Percentiles rank a stretch among this genome's conserved stretches.
phyloP scores from a whole-genome alignment of 371 early-diverging fungal species.

The Apophysomyces ossiformis region DNA sequence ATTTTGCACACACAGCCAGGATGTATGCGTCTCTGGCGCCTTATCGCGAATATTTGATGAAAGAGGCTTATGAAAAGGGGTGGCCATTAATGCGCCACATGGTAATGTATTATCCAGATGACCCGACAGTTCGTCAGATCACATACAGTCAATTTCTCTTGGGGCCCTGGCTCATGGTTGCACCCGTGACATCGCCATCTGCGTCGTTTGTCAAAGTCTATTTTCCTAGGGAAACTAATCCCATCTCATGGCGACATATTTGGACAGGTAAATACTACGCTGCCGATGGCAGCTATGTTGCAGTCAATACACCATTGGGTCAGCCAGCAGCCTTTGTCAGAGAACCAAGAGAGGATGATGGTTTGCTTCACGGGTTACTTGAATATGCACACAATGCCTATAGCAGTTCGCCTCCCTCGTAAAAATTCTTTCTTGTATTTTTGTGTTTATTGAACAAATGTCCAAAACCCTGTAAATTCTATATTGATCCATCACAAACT shows the following conservation, averaged over 20 bases:
- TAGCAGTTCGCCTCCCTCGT: not conserved
- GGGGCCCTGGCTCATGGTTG: slow-evolving; percentile 41
- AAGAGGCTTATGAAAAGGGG: slow-evolving; percentile 52
- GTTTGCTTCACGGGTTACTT: slow-evolving; percentile 37
- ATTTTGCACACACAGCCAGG: slow-evolving; percentile 45
- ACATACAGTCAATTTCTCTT: slow-evolving; percentile 45
- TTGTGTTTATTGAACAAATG: not conserved
- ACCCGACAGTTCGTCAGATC: slow-evolving; percentile 34
- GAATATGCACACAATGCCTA: slow-evolving; percentile 31
- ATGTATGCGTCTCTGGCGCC: slow-evolving; percentile 40
- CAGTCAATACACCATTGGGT: slow-evolving; percentile 48
- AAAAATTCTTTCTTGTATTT: not conserved
- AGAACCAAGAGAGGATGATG: slow-evolving; percentile 49
- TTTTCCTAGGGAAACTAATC: slow-evolving; percentile 35
- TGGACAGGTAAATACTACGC: slow-evolving; percentile 51
- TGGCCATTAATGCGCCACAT: slow-evolving; percentile 58
- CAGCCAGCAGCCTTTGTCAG: slow-evolving; percentile 52
- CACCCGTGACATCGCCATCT: slow-evolving; percentile 41
- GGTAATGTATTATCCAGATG: slow-evolving; percentile 55
- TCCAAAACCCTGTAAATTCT: not conserved
- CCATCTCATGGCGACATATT: slow-evolving; percentile 46
- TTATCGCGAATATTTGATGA: slow-evolving; percentile 43
- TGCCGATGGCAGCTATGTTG: slow-evolving; percentile 41
- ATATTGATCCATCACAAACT: not conserved
- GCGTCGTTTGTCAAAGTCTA: slow-evolving; percentile 50